Evolutionary conservation across 306 rosid genomes (phyloP).

Genomic region (Malus orientalis): DNA sequence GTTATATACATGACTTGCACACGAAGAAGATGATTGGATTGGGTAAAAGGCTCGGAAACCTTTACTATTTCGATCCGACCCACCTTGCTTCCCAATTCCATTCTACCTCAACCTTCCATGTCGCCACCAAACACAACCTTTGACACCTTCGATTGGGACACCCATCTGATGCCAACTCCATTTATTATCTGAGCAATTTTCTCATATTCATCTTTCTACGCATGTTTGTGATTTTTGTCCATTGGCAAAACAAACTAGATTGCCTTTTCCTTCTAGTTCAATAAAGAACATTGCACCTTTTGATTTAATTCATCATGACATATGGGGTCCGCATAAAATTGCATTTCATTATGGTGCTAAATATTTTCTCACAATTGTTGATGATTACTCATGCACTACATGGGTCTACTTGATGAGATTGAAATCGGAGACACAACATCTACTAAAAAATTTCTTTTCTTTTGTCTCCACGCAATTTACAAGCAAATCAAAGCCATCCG

Average conservation of each 20-base stretch:
- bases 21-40: not conserved
- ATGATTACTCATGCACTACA: not conserved
- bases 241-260: not conserved
- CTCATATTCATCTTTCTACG: not conserved
- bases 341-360: not conserved
- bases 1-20: not conserved
- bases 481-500: too few species aligned
- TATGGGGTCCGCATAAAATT: not conserved
- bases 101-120: not conserved
- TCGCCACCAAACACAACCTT: not conserved
- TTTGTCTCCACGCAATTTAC: too few species aligned
- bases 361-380: not conserved
- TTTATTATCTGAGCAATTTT: not conserved
- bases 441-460: too few species aligned
- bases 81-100: not conserved
- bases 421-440: not conserved
- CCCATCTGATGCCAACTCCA: not conserved
- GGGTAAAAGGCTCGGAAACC: not conserved
- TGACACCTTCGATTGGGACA: not conserved
- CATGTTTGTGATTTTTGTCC: not conserved
- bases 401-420: not conserved
- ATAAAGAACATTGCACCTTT: too few species aligned
- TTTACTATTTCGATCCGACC: not conserved
- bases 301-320: too few species aligned
- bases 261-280: not conserved